Conservation (phyloP, 805 yeast species). For the Pichia exigua region DNA sequence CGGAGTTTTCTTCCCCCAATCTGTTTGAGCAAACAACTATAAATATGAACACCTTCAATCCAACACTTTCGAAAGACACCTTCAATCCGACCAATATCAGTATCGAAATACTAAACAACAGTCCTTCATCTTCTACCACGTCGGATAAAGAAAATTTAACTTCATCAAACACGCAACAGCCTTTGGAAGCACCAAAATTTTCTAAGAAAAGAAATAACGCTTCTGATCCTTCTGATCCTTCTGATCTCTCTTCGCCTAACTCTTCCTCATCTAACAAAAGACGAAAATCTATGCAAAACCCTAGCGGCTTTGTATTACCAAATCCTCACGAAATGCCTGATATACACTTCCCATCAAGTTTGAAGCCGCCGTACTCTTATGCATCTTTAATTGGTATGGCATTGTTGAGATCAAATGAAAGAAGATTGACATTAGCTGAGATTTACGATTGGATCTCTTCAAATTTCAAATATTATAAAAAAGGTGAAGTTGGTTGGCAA, state of each 20-base stretch:
- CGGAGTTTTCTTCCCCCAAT: slow-evolving; percentile 44
- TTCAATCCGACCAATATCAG: background rate
- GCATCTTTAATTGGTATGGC: slow-evolving; percentile 94
- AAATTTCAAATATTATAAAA: slow-evolving; percentile 74
- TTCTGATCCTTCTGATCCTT: background rate
- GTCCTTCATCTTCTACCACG: slow-evolving; percentile 5
- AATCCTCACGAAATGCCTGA: slow-evolving; percentile 34
- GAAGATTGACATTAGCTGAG: slow-evolving; percentile 70
- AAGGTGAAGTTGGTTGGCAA: slow-evolving; percentile 93
- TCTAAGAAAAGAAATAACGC: slow-evolving; percentile 9
- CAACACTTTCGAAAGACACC: background rate
- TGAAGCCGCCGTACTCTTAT: slow-evolving; percentile 88
- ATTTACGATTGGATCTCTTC: slow-evolving; percentile 89
- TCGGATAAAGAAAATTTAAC: slow-evolving; percentile 2
- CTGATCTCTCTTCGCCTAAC: background rate
- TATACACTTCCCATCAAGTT: slow-evolving; percentile 39
- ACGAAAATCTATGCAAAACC: slow-evolving; percentile 21
- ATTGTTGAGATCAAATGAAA: slow-evolving; percentile 66
- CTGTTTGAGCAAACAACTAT: slow-evolving; percentile 1
- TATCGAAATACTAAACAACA: slow-evolving; percentile 6
- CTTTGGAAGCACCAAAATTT: slow-evolving; percentile 9
- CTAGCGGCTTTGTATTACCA: slow-evolving; percentile 27
- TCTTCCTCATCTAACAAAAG: background rate
- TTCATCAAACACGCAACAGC: background rate
- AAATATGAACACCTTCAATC: background rate